Base-by-base conservation (phyloP, 2,329 filamentous ascomycete genomes). In the Hypomyces perniciosus region DNA sequence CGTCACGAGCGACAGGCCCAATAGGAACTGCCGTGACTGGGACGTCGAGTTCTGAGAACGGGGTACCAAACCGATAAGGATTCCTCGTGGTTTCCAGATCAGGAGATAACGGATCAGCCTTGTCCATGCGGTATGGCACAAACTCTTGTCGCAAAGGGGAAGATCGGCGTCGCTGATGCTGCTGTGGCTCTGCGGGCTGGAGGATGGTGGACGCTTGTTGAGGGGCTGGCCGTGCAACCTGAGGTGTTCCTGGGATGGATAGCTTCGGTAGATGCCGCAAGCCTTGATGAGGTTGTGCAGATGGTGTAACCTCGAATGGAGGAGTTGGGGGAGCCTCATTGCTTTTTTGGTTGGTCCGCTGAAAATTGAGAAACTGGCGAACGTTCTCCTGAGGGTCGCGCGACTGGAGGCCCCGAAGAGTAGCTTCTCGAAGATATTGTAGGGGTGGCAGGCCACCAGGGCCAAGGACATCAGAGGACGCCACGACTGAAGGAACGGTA, bases 371-470 rank as follows among this genome's bases (percentile, higher is more conserved):
- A 69, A 96, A 97, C 58, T 95, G 89, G 62, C 88, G 85, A 34
- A 97, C 90, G 60, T 92, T 95, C 70, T 96, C 91, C 67, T 95
- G 91, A 5, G 91, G 88, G 63, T 96, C 90, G 48, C 86, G 80
- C 13, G 76, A 74, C 62, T 86, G 78, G 31, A 96, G 65, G 55
- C 77, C 82, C 52, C 83, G 81, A 12, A 96, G 82, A 39, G 77
- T 79, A 44, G 85, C 82, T 65, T 90, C 85, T 60, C 90, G 85
- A 35, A 96, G 79, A 56, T 84, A 81, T 52, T 80, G 78, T 53
- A 91, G 76, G 27, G 84, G 76, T 26, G 85, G 78, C 9, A 84
- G 65, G 43, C 65, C 69, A 34, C 80, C 80, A 5, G 88, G 85
- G 2, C 90, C 91, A 56, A 97, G 78, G 8, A 95, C 79, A 68